phyloP scores from a whole-genome alignment of 1,284 basidiomycete species.

The Moniliella sp. region DNA sequence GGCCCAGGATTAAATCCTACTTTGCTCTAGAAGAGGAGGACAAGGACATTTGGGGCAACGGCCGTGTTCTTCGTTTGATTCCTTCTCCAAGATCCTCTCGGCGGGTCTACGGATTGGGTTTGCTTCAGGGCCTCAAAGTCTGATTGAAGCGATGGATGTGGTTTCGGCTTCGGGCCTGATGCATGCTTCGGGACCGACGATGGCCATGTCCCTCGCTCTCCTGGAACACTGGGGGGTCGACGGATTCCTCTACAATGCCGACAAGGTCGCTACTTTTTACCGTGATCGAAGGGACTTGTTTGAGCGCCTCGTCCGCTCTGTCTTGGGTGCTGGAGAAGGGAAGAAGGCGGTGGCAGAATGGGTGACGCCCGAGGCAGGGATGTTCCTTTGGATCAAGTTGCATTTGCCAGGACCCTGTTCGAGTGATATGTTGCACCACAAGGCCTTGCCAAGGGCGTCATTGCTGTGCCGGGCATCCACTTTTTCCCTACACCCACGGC shows the following conservation, averaged over 20 bases:
- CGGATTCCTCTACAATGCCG: slow-evolving; percentile 54
- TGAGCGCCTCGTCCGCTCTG: slow-evolving; percentile 50
- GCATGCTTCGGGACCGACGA: slow-evolving; percentile 49
- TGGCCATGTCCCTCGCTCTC: slow-evolving; percentile 51
- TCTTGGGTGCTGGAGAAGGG: slow-evolving; percentile 45
- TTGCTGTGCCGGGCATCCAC: slow-evolving; percentile 56
- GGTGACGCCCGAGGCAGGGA: slow-evolving; percentile 60
- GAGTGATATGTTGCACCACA: slow-evolving; percentile 37
- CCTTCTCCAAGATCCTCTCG: slow-evolving; percentile 51
- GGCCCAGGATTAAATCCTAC: slow-evolving; percentile 12
- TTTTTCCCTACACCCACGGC: slow-evolving; percentile 22
- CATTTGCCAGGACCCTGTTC: no score
- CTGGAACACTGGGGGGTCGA: slow-evolving; percentile 48
- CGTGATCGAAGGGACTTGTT: slow-evolving; percentile 55
- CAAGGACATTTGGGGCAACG: slow-evolving; percentile 14
- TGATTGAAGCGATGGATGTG: slow-evolving; percentile 54
- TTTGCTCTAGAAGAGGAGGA: slow-evolving; percentile 23
- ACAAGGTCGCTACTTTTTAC: slow-evolving; percentile 54
- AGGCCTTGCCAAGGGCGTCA: slow-evolving; percentile 58
- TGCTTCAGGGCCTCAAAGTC: slow-evolving; percentile 51
- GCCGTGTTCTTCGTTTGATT: slow-evolving; percentile 28
- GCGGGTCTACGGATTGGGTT: slow-evolving; percentile 46
- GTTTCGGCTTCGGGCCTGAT: slow-evolving; percentile 52
- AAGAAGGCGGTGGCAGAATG: slow-evolving; percentile 38
- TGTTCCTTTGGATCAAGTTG: no score